Evolutionary conservation across 2,329 filamentous ascomycete species (phyloP), one percentile per base, ranked within the genome.

Genomic region (Colletotrichum sp.): DNA sequence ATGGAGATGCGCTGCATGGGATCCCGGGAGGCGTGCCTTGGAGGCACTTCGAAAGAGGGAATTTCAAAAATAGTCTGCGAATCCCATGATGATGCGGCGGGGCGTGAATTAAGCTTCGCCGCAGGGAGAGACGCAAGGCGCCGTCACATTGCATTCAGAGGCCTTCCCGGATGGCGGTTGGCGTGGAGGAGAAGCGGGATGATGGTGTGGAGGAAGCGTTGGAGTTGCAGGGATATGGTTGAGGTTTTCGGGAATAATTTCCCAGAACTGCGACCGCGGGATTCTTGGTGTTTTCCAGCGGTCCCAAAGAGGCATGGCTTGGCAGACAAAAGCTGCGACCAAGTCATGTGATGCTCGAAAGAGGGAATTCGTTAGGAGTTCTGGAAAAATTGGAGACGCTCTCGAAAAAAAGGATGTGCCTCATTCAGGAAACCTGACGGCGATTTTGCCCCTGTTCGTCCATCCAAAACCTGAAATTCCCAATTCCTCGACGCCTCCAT

Each of bases 81-180:
- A 76, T 68, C 73, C 63, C 73, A 73, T 76, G 73, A 73, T 65
- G 73, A 68, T 15, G 30, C n/a, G 62, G 72, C 72, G 69, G 69
- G 73, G 63, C 36, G 12, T 32, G 44, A 44, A 68, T 44, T 68
- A 76, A 76, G 73, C 69, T 73, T 76, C 28, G 24, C 32, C 39
- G 44, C 69, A 64, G 63, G 39, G 39, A 34, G 30, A 26, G 24
- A 74, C 15, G 62, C 62, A 62, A 26, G 65, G 28, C 24, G n/a
- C 44, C 68, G 63, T 75, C 63, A 72, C 69, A 28, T 34, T 49
- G 32, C 64, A 64, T 63, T 64, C 34, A 36, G 30, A 26, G 68
- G 13, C 67, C 60, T 71, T 75, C 68, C 72, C 49, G 44, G 34
- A 24, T 32, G 62, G 49, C 67, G 49, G 49, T 26, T 72, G 66